A percentile compares a stretch with the other conserved stretches of the same genome.
Conservation (phyloP, 768 basidiomycete genomes). For the Leucocoprinus sp. region DNA sequence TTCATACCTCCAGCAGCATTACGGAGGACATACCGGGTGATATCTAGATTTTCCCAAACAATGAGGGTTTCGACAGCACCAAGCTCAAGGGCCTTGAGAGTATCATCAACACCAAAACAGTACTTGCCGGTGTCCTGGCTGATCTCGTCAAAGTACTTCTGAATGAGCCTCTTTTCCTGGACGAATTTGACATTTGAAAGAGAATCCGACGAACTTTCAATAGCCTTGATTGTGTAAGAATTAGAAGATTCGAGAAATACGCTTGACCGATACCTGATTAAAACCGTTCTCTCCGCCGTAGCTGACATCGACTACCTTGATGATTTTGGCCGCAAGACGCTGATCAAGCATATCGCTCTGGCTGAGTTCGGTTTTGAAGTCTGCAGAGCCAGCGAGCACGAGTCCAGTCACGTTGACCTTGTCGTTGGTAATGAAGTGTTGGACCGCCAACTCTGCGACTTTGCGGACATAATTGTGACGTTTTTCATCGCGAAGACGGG, state of each 20-base stretch:
- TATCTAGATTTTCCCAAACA: conserved; percentile 97
- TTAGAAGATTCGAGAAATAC: neutral
- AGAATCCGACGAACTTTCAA: conserved; percentile 93
- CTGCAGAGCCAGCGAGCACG: conserved; percentile 93
- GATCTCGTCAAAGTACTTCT: conserved; percentile 98
- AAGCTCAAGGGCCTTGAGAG: conserved; percentile 91
- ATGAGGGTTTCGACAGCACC: conserved; percentile 96
- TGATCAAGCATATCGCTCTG: conserved; percentile 95
- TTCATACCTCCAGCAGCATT: conserved; percentile 82
- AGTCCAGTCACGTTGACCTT: conserved; percentile 97
- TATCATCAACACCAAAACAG: conserved; percentile 97
- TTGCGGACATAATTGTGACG: conserved; percentile 99
- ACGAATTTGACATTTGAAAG: conserved; percentile 99
- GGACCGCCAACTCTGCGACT: conserved; percentile 93
- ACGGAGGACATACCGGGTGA: conserved; percentile 78
- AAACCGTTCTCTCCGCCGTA: conserved; percentile 99
- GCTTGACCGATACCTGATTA: conserved; percentile 70
- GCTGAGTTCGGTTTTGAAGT: conserved; percentile 97
- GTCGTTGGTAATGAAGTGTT: conserved; percentile 96
- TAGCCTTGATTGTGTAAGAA: conserved; percentile 49
- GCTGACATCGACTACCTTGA: conserved; percentile 97
- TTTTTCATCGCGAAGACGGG: conserved; percentile 97
- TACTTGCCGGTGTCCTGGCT: conserved; percentile 94
- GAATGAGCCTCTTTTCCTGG: conserved; percentile 96
- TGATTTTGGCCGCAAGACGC: conserved; percentile 81